Conservation (phyloP, 768 basidiomycete genomes). For the Gymnopilus junonius region DNA sequence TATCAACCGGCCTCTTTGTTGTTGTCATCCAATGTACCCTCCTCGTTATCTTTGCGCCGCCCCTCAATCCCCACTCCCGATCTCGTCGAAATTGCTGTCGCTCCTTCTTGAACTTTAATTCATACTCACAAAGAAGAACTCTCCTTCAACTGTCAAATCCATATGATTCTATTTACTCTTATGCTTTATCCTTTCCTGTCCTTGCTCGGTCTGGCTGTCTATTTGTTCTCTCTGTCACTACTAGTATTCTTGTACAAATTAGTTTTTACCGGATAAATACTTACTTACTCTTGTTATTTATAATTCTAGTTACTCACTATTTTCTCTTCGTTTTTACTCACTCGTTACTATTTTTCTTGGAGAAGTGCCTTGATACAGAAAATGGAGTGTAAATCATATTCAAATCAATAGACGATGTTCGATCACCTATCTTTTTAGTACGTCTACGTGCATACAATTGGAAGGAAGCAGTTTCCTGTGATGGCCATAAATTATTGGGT, state of each 20-base stretch:
- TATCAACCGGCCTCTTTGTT: neutral
- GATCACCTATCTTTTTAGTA: too few species aligned
- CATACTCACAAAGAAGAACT: neutral
- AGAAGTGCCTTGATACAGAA: neutral
- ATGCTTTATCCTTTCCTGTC: conserved; percentile 5
- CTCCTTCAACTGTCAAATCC: neutral
- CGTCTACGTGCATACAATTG: too few species aligned
- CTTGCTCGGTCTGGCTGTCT: neutral
- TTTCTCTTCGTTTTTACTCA: neutral
- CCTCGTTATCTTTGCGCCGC: neutral
- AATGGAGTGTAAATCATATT: neutral
- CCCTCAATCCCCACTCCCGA: neutral
- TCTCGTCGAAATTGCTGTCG: neutral
- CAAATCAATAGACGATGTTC: neutral
- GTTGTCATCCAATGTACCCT: neutral
- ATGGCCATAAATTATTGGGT: too few species aligned
- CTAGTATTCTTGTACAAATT: conserved; percentile 9
- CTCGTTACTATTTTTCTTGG: neutral
- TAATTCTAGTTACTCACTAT: neutral
- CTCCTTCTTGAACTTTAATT: neutral
- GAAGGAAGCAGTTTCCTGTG: too few species aligned
- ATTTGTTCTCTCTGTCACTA: conserved; percentile 5
- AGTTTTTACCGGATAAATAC: conserved; percentile 21
- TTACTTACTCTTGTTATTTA: neutral
- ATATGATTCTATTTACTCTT: neutral